Base-by-base conservation (phyloP, 768 basidiomycete genomes). In the Dendrothele bispora region DNA sequence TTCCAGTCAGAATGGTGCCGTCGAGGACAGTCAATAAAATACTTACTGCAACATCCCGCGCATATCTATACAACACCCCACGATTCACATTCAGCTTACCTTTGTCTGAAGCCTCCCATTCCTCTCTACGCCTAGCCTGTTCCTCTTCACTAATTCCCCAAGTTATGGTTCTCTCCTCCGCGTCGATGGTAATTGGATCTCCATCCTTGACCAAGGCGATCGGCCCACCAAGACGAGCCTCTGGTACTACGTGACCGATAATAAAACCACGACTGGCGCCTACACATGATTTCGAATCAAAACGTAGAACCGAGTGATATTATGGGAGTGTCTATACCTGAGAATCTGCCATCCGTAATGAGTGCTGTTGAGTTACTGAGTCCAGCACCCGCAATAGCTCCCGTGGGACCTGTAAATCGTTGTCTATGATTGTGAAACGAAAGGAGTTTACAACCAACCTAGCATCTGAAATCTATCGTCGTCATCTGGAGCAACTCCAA, bases 291-390 rank as follows among this genome's bases (percentile, higher is more conserved):
- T n/a, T 34, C 6, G n/a, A 22, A 32, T 30, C 27, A 15, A 8
- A n/a, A 17, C 17, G 14, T 17, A 15, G n/a, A 7, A 37, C n/a
- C 34, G 21, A n/a, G n/a, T 14, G n/a, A 20, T 36, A 3, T 34
- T 24, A 22, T 42, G 41, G 4, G 38, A 45, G 24, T 18, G 11
- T 77, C 88, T 3, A 91, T 91, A 14, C 91, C 91, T 17, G 87
- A 89, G 75, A 94, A 94, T 15, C 91, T 82, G 40, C 91, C 91
- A 61, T 95, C 91, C 0, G 91, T 95, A 54, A 95, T 84, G 41
- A 95, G 74, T 1, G 88, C 88, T 3, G 88, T 90, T 26, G 82
- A 83, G 39, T 79, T 78, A 35, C 85, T 81, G 21, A 95, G 73
- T 22, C 91, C 91, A 39, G 90, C 90, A 18, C 91, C 91, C 60